phyloP scores from a whole-genome alignment of 768 basidiomycete species.

The Cantharellus anzutake region DNA sequence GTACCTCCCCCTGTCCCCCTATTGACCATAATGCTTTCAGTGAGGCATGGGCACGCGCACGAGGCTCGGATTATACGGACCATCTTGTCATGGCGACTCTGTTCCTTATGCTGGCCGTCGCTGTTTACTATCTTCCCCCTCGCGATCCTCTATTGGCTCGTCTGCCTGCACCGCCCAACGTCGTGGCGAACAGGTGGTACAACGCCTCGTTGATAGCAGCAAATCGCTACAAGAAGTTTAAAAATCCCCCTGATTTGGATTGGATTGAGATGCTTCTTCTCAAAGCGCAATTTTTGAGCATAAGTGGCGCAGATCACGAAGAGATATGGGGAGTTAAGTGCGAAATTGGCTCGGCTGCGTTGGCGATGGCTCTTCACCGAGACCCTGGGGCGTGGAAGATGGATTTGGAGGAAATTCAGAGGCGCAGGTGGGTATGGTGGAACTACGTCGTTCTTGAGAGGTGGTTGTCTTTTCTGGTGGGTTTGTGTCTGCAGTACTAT shows the following conservation, averaged over 20 bases:
- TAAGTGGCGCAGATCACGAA: conserved; percentile 58
- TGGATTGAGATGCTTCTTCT: conserved; percentile 58
- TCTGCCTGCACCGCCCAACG: background rate
- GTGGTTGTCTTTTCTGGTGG: conserved; percentile 21
- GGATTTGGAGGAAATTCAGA: conserved; percentile 48
- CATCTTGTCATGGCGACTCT: conserved; percentile 52
- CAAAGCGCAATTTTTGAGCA: conserved; percentile 49
- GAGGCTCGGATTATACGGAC: conserved; percentile 30
- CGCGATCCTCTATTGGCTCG: conserved; percentile 39
- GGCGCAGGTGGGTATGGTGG: conserved; percentile 79
- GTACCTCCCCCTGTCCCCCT: conserved; percentile 74
- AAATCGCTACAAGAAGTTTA: background rate
- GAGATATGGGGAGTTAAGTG: conserved; percentile 64
- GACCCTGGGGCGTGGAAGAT: conserved; percentile 67
- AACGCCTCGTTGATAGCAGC: background rate
- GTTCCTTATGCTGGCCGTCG: conserved; percentile 55
- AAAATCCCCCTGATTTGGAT: conserved; percentile 24
- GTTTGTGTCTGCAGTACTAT: background rate
- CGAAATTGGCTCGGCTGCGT: conserved; percentile 52
- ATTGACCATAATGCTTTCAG: conserved; percentile 45
- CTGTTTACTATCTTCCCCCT: conserved; percentile 50
- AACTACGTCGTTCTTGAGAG: conserved; percentile 66
- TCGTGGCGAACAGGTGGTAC: background rate
- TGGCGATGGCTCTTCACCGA: conserved; percentile 71
- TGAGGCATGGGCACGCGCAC: conserved; percentile 31